These are phyloP conservation scores for Cyberlindnera euphorbiiphila DNA, from an alignment of 805 yeast species.

Conservation along the genomic window DNA sequence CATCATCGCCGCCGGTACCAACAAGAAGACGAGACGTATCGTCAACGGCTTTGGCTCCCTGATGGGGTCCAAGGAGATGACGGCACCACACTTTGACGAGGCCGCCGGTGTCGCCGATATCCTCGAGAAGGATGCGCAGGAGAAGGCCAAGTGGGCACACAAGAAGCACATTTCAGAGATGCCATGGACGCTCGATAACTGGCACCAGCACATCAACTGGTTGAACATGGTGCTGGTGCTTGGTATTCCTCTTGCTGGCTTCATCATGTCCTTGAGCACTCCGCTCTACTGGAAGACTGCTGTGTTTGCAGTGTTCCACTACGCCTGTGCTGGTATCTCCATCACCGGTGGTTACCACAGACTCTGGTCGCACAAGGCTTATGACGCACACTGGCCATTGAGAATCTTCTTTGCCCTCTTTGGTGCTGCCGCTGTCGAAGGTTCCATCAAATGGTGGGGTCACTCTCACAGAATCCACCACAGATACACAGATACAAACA, in stretches of 20 bases:
- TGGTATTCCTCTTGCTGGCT: slow-evolving; percentile 54
- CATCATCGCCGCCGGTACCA: slow-evolving; percentile 78
- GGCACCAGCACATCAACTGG: slow-evolving; percentile 79
- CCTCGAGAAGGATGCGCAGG: slow-evolving; percentile 41
- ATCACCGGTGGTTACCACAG: slow-evolving; percentile 86
- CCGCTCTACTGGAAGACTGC: slow-evolving; percentile 39
- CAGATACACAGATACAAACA: slow-evolving; percentile 75
- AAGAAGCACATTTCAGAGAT: slow-evolving; percentile 64
- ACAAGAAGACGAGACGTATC: slow-evolving; percentile 63
- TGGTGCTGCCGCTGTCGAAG: slow-evolving; percentile 82
- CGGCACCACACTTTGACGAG: slow-evolving; percentile 62
- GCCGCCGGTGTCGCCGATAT: slow-evolving; percentile 44
- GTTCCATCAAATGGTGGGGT: slow-evolving; percentile 88
- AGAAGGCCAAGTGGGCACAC: slow-evolving; percentile 35
- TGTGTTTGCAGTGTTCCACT: slow-evolving; percentile 40
- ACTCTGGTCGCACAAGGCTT: slow-evolving; percentile 74
- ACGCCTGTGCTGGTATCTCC: slow-evolving; percentile 62
- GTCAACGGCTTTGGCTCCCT: slow-evolving; percentile 77
- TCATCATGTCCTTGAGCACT: slow-evolving; percentile 38
- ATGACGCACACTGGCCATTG: slow-evolving; percentile 56
- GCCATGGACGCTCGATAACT: slow-evolving; percentile 71
- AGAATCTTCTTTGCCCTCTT: slow-evolving; percentile 66
- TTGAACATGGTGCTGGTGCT: slow-evolving; percentile 63
- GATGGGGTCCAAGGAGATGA: slow-evolving; percentile 79
- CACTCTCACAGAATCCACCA: slow-evolving; percentile 84